Conservation (phyloP, 2,329 filamentous ascomycete genomes). For the Ceratocystis alfenasii region DNA sequence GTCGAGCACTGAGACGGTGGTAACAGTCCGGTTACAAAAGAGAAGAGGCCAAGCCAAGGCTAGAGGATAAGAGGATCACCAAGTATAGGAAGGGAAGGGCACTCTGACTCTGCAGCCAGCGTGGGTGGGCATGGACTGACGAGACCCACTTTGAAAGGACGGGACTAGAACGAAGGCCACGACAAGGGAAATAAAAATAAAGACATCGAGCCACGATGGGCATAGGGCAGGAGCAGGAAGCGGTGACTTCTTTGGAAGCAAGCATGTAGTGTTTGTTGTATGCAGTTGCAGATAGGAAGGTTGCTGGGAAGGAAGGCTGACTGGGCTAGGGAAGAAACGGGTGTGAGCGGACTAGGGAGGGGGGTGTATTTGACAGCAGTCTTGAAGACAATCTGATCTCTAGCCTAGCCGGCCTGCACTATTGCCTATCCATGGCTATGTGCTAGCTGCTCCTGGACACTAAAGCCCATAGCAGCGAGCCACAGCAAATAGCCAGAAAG, state of each 20-base stretch:
- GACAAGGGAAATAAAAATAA: neutral
- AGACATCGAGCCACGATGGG: neutral
- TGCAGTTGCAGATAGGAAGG: neutral
- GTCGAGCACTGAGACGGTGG: neutral
- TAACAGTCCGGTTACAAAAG: neutral
- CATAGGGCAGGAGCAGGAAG: neutral
- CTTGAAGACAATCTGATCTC: too few species aligned
- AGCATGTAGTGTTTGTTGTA: neutral
- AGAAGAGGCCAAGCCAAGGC: neutral
- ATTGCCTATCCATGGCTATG: too few species aligned
- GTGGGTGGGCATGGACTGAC: slow-evolving; percentile 1
- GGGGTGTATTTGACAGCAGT: slow-evolving; percentile 5
- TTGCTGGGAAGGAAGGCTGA: slow-evolving; percentile 16
- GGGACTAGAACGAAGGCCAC: neutral
- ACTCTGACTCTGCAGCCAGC: neutral
- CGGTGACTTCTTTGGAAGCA: neutral
- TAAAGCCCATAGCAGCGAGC: neutral
- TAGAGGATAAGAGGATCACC: neutral
- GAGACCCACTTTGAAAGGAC: neutral
- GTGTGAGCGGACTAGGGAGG: slow-evolving; percentile 13
- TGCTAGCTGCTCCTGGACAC: too few species aligned
- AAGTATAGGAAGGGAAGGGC: slow-evolving; percentile 7
- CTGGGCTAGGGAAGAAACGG: slow-evolving; percentile 22
- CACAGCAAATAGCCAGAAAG: neutral
- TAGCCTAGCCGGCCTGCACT: too few species aligned